Conservation (phyloP, 2,329 filamentous ascomycete genomes). For the Aspergillus carbonarius region DNA sequence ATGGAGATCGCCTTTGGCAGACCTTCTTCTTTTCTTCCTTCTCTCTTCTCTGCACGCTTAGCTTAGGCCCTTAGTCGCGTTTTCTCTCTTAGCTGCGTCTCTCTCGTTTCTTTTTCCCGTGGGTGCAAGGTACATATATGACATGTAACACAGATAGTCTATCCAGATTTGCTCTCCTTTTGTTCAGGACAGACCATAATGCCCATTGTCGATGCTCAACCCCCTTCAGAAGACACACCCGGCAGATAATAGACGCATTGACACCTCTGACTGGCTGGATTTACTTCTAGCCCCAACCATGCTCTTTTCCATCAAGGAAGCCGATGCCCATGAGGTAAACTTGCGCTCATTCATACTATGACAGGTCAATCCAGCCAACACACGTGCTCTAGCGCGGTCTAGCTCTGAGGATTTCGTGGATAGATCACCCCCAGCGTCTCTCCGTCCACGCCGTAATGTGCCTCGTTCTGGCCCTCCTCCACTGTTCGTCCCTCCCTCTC, state of each 20-base stretch:
- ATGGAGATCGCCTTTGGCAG: conserved; percentile 1
- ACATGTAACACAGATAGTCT: neutral
- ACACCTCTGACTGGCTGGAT: neutral
- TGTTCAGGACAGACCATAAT: neutral
- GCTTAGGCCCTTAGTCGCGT: neutral
- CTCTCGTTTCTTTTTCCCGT: neutral
- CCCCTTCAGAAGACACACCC: neutral
- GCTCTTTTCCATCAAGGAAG: neutral
- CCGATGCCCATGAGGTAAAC: neutral
- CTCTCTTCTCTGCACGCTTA: conserved; percentile 1
- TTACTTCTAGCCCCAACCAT: neutral
- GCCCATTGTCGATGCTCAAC: neutral
- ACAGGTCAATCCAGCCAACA: neutral
- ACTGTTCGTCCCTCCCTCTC: conserved; percentile 29
- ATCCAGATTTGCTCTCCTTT: neutral
- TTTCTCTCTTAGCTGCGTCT: neutral
- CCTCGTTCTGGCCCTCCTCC: conserved; percentile 23
- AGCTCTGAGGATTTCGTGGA: neutral
- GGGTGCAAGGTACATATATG: neutral
- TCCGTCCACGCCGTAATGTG: neutral
- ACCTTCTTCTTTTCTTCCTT: neutral
- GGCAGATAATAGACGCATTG: neutral
- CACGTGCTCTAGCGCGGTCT: neutral
- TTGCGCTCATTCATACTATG: neutral
- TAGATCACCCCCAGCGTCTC: neutral